These are phyloP conservation scores for Aspergillus oerlinghausenensis DNA, from an alignment of 2,329 filamentous ascomycete species.

Conservation along the genomic window DNA sequence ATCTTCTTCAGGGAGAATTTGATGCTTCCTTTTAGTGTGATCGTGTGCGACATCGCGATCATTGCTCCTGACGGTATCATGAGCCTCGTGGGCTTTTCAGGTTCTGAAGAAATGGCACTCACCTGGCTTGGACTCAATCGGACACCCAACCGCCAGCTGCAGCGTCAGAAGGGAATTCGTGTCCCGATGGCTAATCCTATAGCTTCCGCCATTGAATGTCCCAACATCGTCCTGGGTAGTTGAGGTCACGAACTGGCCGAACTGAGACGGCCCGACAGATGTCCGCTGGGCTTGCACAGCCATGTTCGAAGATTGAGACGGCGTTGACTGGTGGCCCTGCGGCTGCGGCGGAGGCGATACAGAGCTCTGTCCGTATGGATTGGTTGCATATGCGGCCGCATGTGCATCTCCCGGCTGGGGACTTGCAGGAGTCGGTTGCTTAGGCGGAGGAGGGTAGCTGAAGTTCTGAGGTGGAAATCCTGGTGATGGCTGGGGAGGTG, in stretches of 20 bases:
- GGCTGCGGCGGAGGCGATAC: conserved; percentile 7
- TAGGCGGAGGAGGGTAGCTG: conserved; percentile 22
- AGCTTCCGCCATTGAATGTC: conserved; percentile 96
- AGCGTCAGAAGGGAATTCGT: conserved; percentile 85
- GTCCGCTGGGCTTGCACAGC: conserved; percentile 18
- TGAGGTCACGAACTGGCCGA: conserved; percentile 55
- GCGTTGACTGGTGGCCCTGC: conserved; percentile 8
- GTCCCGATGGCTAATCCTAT: conserved; percentile 86
- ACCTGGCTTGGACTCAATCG: conserved; percentile 74
- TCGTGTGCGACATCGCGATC: conserved; percentile 89
- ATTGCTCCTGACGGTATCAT: conserved; percentile 58
- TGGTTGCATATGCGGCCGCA: conserved; percentile 1
- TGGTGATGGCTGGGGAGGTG: conserved; percentile 18
- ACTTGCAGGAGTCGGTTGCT: conserved; percentile 17
- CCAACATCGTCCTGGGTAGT: conserved; percentile 77
- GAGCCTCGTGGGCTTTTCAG: background rate
- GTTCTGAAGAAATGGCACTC: conserved; percentile 5
- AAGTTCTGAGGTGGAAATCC: conserved; percentile 20
- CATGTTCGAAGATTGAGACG: conserved; percentile 6
- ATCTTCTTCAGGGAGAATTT: conserved; percentile 92
- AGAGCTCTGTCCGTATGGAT: background rate
- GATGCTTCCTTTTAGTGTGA: conserved; percentile 75
- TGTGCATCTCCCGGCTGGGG: conserved; percentile 13
- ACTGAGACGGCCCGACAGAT: conserved; percentile 42
- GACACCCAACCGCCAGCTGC: conserved; percentile 84